Base-by-base conservation (phyloP, 2,329 filamentous ascomycete genomes). In the Exophiala dermatitidis region DNA sequence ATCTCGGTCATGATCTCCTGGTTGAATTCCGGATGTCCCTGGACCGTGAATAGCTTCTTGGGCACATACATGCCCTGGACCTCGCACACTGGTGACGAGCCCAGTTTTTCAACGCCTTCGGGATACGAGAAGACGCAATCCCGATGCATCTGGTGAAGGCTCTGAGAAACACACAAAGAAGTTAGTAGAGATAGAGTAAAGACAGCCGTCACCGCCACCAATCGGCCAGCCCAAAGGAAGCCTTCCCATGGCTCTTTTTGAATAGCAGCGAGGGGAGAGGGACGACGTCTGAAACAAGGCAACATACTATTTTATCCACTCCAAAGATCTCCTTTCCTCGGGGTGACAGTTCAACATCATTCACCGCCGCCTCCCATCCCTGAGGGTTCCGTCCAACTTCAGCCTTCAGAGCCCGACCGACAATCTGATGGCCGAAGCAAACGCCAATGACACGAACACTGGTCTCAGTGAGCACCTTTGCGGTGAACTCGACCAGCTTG, bases 381-480 rank as follows among this genome's bases (percentile, higher is more conserved):
- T 72, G 68, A 28, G 82, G 76, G 66, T 81, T 87, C 50, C 82
- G 73, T 34, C 76, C 83, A 2, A 94, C 85, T 62, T 80, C 78
- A 19, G 72, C 78, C 2, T 82, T 86, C 61, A 90, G 66, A 1
- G 88, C 86, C 48, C 88, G 77, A 1, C 80, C 88, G 41, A 93
- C 72, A 63, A 95, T 90, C 72, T 95, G 88, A 67, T 94, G 89
- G 3, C 89, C 89, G 68, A 91, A 95, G 70, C 89, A 95, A 10
- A 93, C 78, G 7, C 88, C 89, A 10, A 95, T 76, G n/a, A 90
- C 70, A 34, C 82, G 79, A 5, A 93, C 79, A 0, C 81, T 74
- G 29, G 77, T 73, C 59, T 84, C 78, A 8, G 75, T 74, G 33
- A 88, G 74, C 2, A 86, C 74, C 59, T 77, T 73, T 47, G 75